phyloP scores from a whole-genome alignment of 1,139 yeast genomes.

The Yamadazyma taylorii region DNA sequence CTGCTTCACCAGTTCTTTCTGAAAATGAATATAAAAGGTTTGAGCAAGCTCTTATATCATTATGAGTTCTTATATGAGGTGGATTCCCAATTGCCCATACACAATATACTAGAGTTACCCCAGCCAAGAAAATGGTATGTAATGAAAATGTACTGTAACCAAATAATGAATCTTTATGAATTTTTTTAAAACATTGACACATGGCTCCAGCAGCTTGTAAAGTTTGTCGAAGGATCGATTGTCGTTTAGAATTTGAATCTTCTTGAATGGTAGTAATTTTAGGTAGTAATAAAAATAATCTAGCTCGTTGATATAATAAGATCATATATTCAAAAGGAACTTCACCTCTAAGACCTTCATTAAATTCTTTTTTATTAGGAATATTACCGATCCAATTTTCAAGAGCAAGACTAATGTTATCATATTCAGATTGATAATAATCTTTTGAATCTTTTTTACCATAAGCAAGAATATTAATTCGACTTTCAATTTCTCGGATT shows the following conservation, averaged over 20 bases:
- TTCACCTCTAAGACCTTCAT: slow-evolving; percentile 12
- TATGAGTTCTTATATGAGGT: slow-evolving; percentile 18
- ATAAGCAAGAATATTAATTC: slow-evolving; percentile 19
- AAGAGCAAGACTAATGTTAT: slow-evolving; percentile 8
- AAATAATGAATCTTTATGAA: slow-evolving; percentile 20
- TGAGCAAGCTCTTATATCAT: slow-evolving; percentile 23
- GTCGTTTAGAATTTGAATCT: neutral
- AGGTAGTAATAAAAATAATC: slow-evolving; percentile 12
- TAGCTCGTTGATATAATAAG: slow-evolving; percentile 13
- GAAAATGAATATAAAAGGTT: slow-evolving; percentile 22
- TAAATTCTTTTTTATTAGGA: slow-evolving; percentile 12
- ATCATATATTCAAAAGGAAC: slow-evolving; percentile 14
- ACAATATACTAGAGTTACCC: slow-evolving; percentile 23
- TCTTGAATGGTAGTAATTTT: slow-evolving; percentile 8
- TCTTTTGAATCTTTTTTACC: slow-evolving; percentile 9
- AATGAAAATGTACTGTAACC: slow-evolving; percentile 23
- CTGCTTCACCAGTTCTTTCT: slow-evolving; percentile 23
- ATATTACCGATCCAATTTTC: slow-evolving; percentile 11
- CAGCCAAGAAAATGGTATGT: slow-evolving; percentile 23
- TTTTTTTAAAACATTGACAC: slow-evolving; percentile 18
- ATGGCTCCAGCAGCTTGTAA: slow-evolving; percentile 21
- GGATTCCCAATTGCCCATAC: slow-evolving; percentile 21
- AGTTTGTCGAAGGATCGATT: slow-evolving; percentile 12
- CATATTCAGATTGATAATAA: slow-evolving; percentile 5
- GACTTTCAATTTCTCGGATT: slow-evolving; percentile 20